Evolutionary conservation across 1,284 basidiomycete genomes (phyloP), one percentile per base, ranked within the genome.

Genomic region (Xerocomus amazonicus): DNA sequence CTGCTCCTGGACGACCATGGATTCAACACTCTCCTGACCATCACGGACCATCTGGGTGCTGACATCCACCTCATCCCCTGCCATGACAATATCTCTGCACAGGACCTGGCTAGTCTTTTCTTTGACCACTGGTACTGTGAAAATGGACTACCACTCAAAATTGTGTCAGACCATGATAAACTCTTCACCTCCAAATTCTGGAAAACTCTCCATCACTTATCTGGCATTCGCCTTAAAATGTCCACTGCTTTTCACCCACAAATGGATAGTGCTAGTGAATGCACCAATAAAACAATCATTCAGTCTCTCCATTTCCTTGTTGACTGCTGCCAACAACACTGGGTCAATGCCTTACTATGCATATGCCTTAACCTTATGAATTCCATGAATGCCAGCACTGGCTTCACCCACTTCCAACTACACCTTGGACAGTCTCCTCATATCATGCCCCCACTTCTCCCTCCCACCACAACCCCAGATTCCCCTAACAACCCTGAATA

Each of bases 1-100:
- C n/a, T n/a, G n/a, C 57, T 75, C n/a, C 38, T 3, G 0, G 14
- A 13, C 2, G 38, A 39, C 13, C 2, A 3, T 10, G 14, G 26
- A 1, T 28, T 1, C 38, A 39, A 39, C 14, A 39, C n/a, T 9
- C 12, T 39, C 5, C 12, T 39, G 2, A 27, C 13, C 3, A 28
- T 39, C 4, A 39, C 13, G 1, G 38, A 39, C 38, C 26, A n/a
- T 3, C 26, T 39, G 5, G 26, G 26, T 6, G n/a, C n/a, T n/a
- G 26, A 39, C 26, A 27, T 39, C 5, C 14, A 12, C 1, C 26
- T 39, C 6, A 13, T 39, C n/a, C 38, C 38, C 14, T 39, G 38
- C 6, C 6, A 8, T 1, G 26, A 39, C 6, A n/a, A 10, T 2
- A 14, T 28, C 8, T 27, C 38, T 1, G 13, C 38, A 1, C 13